Percentiles rank a stretch among this genome's conserved stretches.
Evolutionary conservation across 441 rosid genomes (phyloP).

Genomic region (Oxalis stricta): DNA sequence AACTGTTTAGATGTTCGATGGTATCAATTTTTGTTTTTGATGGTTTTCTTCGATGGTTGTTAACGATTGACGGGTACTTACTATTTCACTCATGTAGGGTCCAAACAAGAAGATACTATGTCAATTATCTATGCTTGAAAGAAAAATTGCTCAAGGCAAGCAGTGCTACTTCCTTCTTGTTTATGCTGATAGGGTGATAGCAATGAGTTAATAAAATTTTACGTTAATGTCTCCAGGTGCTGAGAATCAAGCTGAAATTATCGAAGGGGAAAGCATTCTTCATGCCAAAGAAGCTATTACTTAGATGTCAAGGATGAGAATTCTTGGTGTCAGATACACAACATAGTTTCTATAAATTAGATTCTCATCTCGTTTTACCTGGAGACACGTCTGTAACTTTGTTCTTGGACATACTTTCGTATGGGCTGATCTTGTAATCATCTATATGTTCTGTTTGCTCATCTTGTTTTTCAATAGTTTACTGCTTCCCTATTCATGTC

Average conservation of each 20-base stretch:
- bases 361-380: not conserved
- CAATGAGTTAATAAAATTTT: constrained; percentile 6
- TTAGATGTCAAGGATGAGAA: constrained; percentile 70
- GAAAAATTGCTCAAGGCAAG: constrained; percentile 67
- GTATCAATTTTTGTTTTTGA: too few species aligned
- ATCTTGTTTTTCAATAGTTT: not conserved
- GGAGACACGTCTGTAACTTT: not conserved
- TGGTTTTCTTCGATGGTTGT: not conserved
- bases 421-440: not conserved
- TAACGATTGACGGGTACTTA: not conserved
- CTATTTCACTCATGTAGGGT: constrained; percentile 28
- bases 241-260: constrained; percentile 41
- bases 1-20: not conserved
- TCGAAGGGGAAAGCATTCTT: constrained; percentile 53
- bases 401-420: not conserved
- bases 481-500: not conserved
- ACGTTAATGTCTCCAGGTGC: constrained; percentile 21
- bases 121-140: constrained; percentile 63
- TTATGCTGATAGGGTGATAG: not conserved
- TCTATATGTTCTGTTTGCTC: not conserved
- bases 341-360: not conserved
- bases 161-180: not conserved
- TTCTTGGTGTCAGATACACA: constrained; percentile 55
- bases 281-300: constrained; percentile 67
- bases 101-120: constrained; percentile 57